Conservation (phyloP, 2,329 filamentous ascomycete genomes). For the Pseudocercospora pini-densiflorae region DNA sequence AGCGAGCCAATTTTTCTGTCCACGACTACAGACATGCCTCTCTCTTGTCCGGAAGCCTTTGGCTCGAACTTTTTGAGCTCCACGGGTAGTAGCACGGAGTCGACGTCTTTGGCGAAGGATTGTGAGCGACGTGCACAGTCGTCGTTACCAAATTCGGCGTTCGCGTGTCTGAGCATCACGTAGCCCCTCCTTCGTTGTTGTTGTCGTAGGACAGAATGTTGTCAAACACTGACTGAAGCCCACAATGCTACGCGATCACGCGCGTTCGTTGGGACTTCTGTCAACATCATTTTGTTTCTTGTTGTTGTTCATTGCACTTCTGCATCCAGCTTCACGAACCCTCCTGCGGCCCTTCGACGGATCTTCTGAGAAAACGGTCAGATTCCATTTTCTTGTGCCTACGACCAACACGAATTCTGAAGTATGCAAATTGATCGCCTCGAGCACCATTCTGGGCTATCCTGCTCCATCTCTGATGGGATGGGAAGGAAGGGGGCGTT, state of each 20-base stretch:
- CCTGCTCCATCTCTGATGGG: conserved; percentile 55
- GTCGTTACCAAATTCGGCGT: neutral
- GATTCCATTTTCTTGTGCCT: conserved; percentile 19
- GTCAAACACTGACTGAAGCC: neutral
- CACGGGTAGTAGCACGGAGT: neutral
- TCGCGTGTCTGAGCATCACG: neutral
- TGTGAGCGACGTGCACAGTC: neutral
- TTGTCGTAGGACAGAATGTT: neutral
- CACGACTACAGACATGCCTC: neutral
- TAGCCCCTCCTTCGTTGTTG: neutral
- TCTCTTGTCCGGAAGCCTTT: neutral
- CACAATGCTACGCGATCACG: neutral
- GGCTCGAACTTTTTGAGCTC: neutral
- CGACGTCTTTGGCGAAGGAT: too few relatives aligned
- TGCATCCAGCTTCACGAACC: conserved; percentile 9
- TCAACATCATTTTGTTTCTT: neutral
- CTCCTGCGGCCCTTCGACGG: conserved; percentile 1
- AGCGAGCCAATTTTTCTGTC: neutral
- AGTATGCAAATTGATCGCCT: conserved; percentile 16
- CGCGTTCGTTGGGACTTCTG: neutral
- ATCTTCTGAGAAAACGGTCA: neutral
- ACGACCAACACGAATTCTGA: conserved; percentile 12
- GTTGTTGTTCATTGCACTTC: neutral
- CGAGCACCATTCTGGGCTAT: conserved; percentile 60
- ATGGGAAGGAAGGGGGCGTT: conserved; percentile 21